phyloP scores from a whole-genome alignment of 179 eudicot species.

The Silene coronaria region DNA sequence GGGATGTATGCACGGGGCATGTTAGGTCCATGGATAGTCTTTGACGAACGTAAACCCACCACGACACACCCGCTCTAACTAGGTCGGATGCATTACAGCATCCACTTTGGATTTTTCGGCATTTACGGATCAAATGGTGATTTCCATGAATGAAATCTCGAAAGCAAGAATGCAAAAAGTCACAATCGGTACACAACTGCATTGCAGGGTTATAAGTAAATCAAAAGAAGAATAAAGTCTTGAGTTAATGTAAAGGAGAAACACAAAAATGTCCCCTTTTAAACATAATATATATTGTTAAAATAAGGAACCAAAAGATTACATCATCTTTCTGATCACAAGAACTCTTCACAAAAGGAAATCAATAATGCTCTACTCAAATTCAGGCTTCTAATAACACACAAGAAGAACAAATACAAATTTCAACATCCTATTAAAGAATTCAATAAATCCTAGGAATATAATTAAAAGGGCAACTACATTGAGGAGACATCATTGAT shows the following conservation, averaged over 20 bases:
- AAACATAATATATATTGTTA: conserved; percentile 18
- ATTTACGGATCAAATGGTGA: not conserved
- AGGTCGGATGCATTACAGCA: not conserved
- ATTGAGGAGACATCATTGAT: conserved; percentile 47
- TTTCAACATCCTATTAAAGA: conserved; percentile 29
- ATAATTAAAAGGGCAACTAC: conserved; percentile 23
- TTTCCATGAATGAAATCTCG: not conserved
- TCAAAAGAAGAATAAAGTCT: not conserved
- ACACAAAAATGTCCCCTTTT: conserved; percentile 19
- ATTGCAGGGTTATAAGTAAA: conserved; percentile 1
- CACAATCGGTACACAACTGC: not conserved
- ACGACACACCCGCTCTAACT: no score
- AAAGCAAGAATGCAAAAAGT: conserved; percentile 11
- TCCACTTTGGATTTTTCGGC: not conserved
- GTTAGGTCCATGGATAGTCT: no score
- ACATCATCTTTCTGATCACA: conserved; percentile 24
- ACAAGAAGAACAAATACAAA: conserved; percentile 17
- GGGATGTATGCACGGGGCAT: no score
- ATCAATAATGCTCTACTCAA: conserved; percentile 18
- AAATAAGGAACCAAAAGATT: conserved; percentile 25
- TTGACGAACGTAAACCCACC: not conserved
- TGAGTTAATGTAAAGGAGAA: conserved; percentile 25
- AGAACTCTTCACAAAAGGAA: conserved; percentile 23
- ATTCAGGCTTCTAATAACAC: conserved; percentile 25
- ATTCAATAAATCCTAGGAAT: conserved; percentile 36